These are phyloP conservation scores for Leishmania major DNA, from an alignment of 208 protist genomes.

Conservation along the genomic window DNA sequence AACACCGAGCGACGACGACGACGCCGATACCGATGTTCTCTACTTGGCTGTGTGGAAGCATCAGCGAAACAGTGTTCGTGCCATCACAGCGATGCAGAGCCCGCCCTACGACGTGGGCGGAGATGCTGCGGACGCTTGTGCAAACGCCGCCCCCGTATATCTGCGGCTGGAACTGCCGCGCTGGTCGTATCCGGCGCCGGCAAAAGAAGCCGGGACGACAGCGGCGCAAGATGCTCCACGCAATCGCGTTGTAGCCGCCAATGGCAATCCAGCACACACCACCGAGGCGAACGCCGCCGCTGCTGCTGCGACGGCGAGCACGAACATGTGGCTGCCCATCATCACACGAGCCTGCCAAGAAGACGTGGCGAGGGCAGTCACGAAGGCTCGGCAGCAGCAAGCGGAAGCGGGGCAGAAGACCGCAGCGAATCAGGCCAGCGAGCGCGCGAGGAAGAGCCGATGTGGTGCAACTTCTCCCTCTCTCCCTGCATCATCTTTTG, in stretches of 20 bases:
- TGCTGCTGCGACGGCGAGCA: background rate
- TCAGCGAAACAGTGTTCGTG: conserved; percentile 10
- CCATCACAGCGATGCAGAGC: background rate
- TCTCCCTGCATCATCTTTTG: background rate
- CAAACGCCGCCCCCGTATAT: conserved; percentile 1
- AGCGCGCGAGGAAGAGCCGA: background rate
- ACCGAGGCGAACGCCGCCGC: background rate
- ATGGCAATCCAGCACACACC: too few species aligned
- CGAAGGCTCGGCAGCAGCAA: background rate
- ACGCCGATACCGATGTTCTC: conserved; percentile 4
- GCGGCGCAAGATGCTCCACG: background rate
- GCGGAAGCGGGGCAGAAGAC: background rate
- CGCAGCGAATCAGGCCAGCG: too few species aligned
- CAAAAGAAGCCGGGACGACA: background rate
- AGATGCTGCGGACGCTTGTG: background rate
- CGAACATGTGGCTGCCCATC: conserved; percentile 4
- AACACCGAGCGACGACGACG: background rate
- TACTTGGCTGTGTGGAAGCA: conserved; percentile 24
- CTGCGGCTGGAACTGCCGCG: conserved; percentile 28
- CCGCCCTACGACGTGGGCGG: background rate
- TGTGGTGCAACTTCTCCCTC: background rate
- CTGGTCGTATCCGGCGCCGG: background rate
- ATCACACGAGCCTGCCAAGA: conserved; percentile 1
- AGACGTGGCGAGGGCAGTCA: conserved; percentile 7
- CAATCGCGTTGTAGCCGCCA: background rate